phyloP scores from a whole-genome alignment of 2,329 filamentous ascomycete species.

The Rhinocladiella similis region DNA sequence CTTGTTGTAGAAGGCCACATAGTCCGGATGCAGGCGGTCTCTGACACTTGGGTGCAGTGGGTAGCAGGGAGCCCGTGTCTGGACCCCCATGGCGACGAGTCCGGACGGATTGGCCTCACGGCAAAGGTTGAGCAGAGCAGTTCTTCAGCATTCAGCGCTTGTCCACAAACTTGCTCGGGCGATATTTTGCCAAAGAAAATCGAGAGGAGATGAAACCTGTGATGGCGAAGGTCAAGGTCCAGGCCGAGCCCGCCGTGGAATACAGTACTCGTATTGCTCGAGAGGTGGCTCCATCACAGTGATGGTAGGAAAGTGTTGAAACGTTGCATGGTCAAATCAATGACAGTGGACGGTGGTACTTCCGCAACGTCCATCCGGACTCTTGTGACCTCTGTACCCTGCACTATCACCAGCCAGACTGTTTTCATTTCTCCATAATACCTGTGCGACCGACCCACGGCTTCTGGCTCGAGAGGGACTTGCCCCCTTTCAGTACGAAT shows the following conservation, averaged over 20 bases:
- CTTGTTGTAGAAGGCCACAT: conserved; percentile 55
- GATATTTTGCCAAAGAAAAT: not conserved
- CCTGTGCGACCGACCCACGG: not conserved
- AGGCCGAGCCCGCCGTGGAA: not conserved
- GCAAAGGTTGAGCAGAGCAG: not conserved
- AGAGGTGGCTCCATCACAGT: not conserved
- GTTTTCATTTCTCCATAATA: not conserved
- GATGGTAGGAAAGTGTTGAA: not conserved
- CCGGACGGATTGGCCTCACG: not conserved
- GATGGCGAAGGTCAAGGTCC: not conserved
- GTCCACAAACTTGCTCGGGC: no score
- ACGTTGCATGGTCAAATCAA: not conserved
- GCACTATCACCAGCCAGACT: not conserved
- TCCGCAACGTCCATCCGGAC: not conserved
- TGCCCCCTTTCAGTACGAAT: not conserved
- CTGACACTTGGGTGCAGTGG: conserved; percentile 51
- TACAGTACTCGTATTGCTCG: not conserved
- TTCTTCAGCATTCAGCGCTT: not conserved
- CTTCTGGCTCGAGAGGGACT: no score
- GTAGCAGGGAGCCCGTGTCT: conserved; percentile 40
- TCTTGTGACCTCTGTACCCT: not conserved
- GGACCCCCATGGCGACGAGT: conserved; percentile 17
- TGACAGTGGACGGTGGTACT: not conserved
- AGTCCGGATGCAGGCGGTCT: conserved; percentile 51
- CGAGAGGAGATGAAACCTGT: not conserved